These are phyloP conservation scores for Sherardia arvensis DNA, from an alignment of 257 asterid genomes.

Conservation along the genomic window DNA sequence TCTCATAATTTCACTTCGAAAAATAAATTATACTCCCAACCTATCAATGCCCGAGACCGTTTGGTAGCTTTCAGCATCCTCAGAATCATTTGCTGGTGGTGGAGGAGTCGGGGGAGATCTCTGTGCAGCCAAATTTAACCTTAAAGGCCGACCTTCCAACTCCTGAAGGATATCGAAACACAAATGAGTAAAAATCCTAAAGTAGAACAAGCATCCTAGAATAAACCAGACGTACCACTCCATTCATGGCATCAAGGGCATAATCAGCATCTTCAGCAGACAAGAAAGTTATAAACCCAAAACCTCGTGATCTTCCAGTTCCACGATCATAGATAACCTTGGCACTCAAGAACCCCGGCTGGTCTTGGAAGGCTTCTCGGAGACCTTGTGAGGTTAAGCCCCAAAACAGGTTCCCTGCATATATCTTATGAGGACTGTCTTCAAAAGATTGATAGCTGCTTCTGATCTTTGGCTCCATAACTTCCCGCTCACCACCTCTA, in stretches of 20 bases:
- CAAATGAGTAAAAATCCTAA: constrained; percentile 29
- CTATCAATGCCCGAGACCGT: not conserved
- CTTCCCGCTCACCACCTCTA: constrained; percentile 85
- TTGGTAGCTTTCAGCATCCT: constrained; percentile 1
- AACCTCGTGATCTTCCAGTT: constrained; percentile 77
- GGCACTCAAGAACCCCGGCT: constrained; percentile 71
- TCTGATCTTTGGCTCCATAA: constrained; percentile 50
- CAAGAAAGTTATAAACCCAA: constrained; percentile 70
- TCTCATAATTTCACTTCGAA: not conserved
- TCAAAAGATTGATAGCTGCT: constrained; percentile 61
- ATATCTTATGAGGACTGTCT: constrained; percentile 70
- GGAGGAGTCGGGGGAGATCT: constrained; percentile 31
- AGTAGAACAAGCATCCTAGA: not conserved
- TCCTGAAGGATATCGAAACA: constrained; percentile 37
- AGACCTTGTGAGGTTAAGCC: constrained; percentile 67
- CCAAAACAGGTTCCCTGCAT: constrained; percentile 87
- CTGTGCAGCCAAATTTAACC: constrained; percentile 55
- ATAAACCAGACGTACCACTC: constrained; percentile 44
- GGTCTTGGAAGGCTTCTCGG: constrained; percentile 54
- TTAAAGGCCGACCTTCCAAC: constrained; percentile 69
- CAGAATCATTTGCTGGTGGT: constrained; percentile 18
- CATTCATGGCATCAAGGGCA: constrained; percentile 66
- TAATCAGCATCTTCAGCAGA: constrained; percentile 56
- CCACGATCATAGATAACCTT: constrained; percentile 68
- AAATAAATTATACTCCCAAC: not conserved